phyloP scores from a whole-genome alignment of 352 stramenopile genomes.

The Phytophthora cryptogea region DNA sequence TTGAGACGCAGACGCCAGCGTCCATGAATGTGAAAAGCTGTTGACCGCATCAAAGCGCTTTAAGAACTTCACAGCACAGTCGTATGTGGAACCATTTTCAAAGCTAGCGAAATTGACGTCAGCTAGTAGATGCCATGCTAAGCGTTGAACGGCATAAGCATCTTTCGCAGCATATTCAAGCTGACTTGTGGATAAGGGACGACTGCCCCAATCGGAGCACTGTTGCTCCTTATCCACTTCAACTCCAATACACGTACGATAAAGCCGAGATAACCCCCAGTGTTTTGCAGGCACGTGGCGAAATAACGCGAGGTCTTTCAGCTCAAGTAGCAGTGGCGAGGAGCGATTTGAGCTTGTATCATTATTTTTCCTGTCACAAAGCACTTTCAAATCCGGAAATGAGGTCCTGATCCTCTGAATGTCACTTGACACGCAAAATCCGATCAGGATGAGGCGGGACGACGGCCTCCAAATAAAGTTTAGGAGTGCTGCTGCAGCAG shows the following conservation, averaged over 20 bases:
- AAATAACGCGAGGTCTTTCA: conserved; percentile 58
- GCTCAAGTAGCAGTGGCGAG: conserved; percentile 43
- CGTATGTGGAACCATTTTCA: conserved; percentile 8
- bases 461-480: conserved; percentile 41
- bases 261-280: conserved; percentile 63
- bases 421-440: conserved; percentile 63
- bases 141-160: conserved; percentile 48
- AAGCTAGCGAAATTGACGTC: conserved; percentile 32
- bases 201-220: conserved; percentile 60
- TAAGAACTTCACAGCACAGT: conserved; percentile 14
- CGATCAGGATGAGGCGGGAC: conserved; percentile 45
- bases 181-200: conserved; percentile 46
- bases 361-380: neutral
- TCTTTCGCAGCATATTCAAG: conserved; percentile 64
- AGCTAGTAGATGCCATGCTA: conserved; percentile 50
- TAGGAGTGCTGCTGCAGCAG: conserved; percentile 38
- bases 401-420: conserved; percentile 52
- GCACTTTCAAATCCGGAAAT: conserved; percentile 43
- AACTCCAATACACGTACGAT: conserved; percentile 41
- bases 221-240: conserved; percentile 65
- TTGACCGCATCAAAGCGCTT: conserved; percentile 17
- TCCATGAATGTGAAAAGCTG: conserved; percentile 11
- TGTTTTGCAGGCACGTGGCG: conserved; percentile 46
- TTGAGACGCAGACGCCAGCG: conserved; percentile 7
- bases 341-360: neutral